Base-by-base conservation (phyloP, 1,284 basidiomycete genomes). In the Puccinia novopanici region DNA sequence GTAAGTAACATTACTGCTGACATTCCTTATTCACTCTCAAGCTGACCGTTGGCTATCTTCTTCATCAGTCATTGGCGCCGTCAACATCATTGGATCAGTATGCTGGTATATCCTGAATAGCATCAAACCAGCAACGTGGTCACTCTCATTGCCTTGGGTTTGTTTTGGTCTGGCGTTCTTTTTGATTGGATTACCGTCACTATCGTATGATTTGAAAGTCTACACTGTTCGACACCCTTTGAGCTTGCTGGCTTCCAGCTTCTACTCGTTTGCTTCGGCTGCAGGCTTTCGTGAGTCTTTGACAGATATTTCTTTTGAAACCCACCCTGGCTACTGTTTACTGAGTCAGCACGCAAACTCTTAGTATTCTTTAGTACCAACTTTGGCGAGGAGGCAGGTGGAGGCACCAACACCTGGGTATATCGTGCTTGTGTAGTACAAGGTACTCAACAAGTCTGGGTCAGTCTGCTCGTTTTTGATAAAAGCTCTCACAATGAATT, bases 371-470 rank as follows among this genome's bases (percentile, higher is more conserved):
- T 96, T 84, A 93, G 94, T 85, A 89, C 95, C 83, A 96, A 96
- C 87, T 96, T 95, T 86, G 94, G 94, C 87, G 94, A 96, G 87
- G 94, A 95, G 89, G 94, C 93, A 45, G 92, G 94, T 84, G 93
- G 94, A 76, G 92, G 93, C 0, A 94, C 93, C 2, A 93, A 96
- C 86, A 90, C 94, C 19, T 96, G 94, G 94, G 92, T 91, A 63
- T 86, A 93, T 82, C 90, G 94, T 76, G 94, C 94, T 30, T 94
- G 93, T 85, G 87, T 95, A 82, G 94, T 96, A 0, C 94, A 95
- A 86, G 94, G 75, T 50, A 77, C 80, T 34, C 80, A 81, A 48
- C 79, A 81, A 50, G 59, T 81, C 24, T 81, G 79, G 79, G 79
- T 75, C n/a, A 27, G 72, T 57, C 30, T 52, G 17, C 4, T 34